Percentiles rank a stretch among this genome's conserved stretches.
Evolutionary conservation across 306 rosid species (phyloP).

Genomic region (Rubus parviflorus): DNA sequence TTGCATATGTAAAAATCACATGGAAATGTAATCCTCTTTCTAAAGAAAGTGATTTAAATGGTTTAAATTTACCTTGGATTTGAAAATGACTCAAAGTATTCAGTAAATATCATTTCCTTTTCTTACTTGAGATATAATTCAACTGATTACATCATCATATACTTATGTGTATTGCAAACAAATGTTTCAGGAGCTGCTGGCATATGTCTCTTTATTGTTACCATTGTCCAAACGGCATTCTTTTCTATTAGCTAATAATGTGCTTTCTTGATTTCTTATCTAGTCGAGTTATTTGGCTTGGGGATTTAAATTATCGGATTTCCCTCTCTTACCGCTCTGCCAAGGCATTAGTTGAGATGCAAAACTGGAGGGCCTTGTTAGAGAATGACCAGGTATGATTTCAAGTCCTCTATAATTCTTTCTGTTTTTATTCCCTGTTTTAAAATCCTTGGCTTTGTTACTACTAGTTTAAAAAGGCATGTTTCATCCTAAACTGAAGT

Average conservation of each 20-base stretch:
- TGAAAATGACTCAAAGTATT: not conserved
- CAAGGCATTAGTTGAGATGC: slow-evolving; percentile 98
- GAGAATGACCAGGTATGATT: slow-evolving; percentile 90
- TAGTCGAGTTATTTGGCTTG: slow-evolving; percentile 98
- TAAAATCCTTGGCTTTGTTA: slow-evolving; percentile 13
- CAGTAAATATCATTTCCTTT: not conserved
- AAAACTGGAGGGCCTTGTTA: slow-evolving; percentile 96
- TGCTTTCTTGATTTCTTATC: slow-evolving; percentile 17
- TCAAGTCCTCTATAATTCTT: slow-evolving; percentile 14
- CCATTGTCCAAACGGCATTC: not conserved
- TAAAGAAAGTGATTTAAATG: not conserved
- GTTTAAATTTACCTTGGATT: not conserved
- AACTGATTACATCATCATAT: not conserved
- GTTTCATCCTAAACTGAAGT: slow-evolving; percentile 18
- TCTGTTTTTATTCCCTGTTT: slow-evolving; percentile 7
- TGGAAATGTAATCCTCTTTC: not conserved
- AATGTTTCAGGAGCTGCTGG: not conserved
- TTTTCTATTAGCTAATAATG: slow-evolving; percentile 24
- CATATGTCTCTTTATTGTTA: not conserved
- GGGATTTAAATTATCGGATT: slow-evolving; percentile 96
- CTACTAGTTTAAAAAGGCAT: slow-evolving; percentile 2
- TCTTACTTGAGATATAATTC: not conserved
- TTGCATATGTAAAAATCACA: not conserved
- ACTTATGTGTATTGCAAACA: not conserved
- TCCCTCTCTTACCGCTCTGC: slow-evolving; percentile 92